Evolutionary conservation across 306 rosid genomes (phyloP), one percentile per base, ranked within the genome.

Genomic region (Castanea crenata): DNA sequence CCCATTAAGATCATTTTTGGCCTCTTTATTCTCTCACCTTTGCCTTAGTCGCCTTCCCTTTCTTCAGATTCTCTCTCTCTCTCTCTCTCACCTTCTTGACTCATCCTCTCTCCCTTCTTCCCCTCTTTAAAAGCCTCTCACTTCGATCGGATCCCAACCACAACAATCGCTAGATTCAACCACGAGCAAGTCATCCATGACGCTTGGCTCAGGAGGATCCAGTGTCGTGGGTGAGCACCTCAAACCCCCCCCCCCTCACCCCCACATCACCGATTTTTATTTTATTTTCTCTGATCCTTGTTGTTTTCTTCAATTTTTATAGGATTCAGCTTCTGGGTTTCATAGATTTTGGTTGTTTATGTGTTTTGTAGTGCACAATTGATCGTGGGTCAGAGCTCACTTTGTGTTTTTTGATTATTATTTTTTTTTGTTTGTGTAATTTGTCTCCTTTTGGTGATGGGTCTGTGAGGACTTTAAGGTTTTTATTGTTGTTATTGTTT

Each of bases 161-260:
- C 59, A 23, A 81, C 82, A 55, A 55, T 71, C 59, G 52, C 76
- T 41, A 57, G 78, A 54, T 68, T 62, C 54, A 79, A 61, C 27
- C 7, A 71, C 44, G 71, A 35, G 10, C 76, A 69, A 75, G 23
- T 69, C 79, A 85, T 84, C 99, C 84, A 95, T 95, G 99, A 95
- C 99, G 95, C 98, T 95, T 61, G 99, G 99, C 85, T 91, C 97
- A 35, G 98, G 89, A 74, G 97, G 97, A 87, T 95, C 99, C 85
- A 83, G 97, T 90, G 98, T 92, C 76, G 99, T 95, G 83, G 99
- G 99, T 95, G 79, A 88, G 96, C 83, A 31, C 72, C 79, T 12
- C 21, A 49, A 38, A 41, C 3, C 12, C 46, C 79, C 77, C 1
- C 27, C 27, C 27, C 27, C 27, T 1, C 27, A 23, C 27, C 3